Conservation (phyloP, 2,329 filamentous ascomycete species). For the Xylariaceae sp. region DNA sequence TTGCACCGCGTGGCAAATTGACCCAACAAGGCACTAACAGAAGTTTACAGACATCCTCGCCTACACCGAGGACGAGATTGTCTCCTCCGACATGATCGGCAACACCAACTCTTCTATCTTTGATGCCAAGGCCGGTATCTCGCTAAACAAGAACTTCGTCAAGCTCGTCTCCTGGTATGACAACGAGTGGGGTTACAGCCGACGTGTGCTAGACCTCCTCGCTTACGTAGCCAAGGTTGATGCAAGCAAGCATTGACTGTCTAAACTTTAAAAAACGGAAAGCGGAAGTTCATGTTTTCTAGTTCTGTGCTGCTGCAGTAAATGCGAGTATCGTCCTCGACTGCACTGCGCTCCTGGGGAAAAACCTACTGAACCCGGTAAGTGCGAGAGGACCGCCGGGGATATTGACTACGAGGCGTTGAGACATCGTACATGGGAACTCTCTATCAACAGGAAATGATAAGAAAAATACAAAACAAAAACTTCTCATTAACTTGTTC, state of each 20-base stretch:
- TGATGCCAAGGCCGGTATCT: conserved; percentile 98
- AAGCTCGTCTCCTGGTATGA: conserved; percentile 99
- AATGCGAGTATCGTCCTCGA: neutral
- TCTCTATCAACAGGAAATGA: conserved; percentile 9
- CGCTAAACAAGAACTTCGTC: conserved; percentile 97
- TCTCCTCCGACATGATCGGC: conserved; percentile 91
- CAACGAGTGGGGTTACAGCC: conserved; percentile 99
- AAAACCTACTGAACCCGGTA: conserved; percentile 10
- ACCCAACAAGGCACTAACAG: conserved; percentile 8
- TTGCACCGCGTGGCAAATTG: neutral
- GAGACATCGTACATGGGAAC: conserved; percentile 8
- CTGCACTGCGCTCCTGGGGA: conserved; percentile 4
- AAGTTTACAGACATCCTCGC: conserved; percentile 66
- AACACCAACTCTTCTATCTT: conserved; percentile 95
- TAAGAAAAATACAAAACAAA: conserved; percentile 7
- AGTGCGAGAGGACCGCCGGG: neutral
- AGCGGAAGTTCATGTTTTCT: neutral
- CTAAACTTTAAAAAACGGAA: conserved; percentile 26
- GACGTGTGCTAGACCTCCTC: conserved; percentile 81
- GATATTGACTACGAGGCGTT: conserved; percentile 11
- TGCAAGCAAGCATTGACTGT: conserved; percentile 46
- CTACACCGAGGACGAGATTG: conserved; percentile 96
- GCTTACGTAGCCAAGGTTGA: conserved; percentile 78
- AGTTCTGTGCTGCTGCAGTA: neutral
- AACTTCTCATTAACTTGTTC: neutral